Base-by-base conservation (phyloP, 495 filamentous ascomycete species). In the Annulohypoxylon nitens region DNA sequence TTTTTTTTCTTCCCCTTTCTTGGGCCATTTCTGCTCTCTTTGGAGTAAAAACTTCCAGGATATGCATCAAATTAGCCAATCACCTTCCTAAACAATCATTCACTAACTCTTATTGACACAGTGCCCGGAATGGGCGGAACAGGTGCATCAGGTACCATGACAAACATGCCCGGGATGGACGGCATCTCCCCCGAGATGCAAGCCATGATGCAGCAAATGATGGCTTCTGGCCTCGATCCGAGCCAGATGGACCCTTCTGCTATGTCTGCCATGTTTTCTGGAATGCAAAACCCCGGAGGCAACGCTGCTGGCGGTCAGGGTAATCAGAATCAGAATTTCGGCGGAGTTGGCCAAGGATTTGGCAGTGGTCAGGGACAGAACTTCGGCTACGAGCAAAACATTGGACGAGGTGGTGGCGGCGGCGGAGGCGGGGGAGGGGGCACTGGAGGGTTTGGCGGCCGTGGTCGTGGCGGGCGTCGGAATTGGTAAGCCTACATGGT, bases 121-220 rank as follows among this genome's bases (percentile, higher is more conserved):
- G 30, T 90, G 48, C 90, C 93, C 83, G 86, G 87, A 7, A 91
- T 88, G 81, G 60, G 69, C 26, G 72, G 65, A 16, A 70, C 75
- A 0, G 75, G 76, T 12, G 84, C 78, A 3, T 83, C 84, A 48
- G 81, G 86, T 64, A 81, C 81, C 4, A 91, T 93, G 88, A 82
- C 90, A 16, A 83, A 83, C 7, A 90, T 92, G 86, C 85, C 89
- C 6, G 90, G 90, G 8, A 91, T 94, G 84, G 88, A 91, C 80
- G 71, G 91, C 41, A 90, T 94, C 75, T 85, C 91, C 72, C 87
- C 88, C 0, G 92, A 93, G 82, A 93, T 95, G 91, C 91, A 93
- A 79, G 86, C 88, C 23, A 93, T 95, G 91, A 88, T 95, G 83
- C 85, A 90, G 70, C 86, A 89, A 73, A 94, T 97, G 91, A 93